These are phyloP conservation scores for Xenoacremonium recifei DNA, from an alignment of 2,329 filamentous ascomycete genomes.

Conservation along the genomic window DNA sequence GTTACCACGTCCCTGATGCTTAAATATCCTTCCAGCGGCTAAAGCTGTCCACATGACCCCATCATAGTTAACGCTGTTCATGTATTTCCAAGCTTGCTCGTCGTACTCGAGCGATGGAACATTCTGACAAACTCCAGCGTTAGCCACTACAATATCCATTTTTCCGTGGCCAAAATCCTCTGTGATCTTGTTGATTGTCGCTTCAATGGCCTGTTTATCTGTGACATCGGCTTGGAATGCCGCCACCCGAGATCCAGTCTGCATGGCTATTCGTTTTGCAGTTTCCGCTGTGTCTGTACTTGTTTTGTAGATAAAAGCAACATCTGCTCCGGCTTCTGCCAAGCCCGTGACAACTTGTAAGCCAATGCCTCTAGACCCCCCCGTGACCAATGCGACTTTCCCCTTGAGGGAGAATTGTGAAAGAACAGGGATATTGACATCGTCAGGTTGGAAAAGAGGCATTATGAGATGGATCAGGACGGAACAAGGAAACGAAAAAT, in stretches of 20 bases:
- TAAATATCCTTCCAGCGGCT: constrained; percentile 3
- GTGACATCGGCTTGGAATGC: neutral
- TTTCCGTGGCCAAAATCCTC: neutral
- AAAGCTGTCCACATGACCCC: constrained; percentile 6
- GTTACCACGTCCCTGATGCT: constrained; percentile 1
- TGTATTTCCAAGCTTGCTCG: neutral
- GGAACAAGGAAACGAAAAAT: neutral
- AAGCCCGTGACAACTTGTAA: neutral
- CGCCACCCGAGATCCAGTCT: neutral
- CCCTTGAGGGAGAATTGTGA: neutral
- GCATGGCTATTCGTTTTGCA: neutral
- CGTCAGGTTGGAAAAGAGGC: neutral
- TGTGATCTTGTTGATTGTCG: neutral
- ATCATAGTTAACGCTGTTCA: constrained; percentile 1
- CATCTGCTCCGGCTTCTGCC: neutral
- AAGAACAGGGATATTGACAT: neutral
- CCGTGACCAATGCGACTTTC: neutral
- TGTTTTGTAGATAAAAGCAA: neutral
- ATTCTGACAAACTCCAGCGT: constrained; percentile 1
- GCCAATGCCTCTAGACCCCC: neutral
- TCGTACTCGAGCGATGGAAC: neutral
- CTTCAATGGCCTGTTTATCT: neutral
- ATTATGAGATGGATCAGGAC: neutral
- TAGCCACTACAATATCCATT: constrained; percentile 7
- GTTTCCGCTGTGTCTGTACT: neutral